Evolutionary conservation across 192 early-diverging fungal species (phyloP), one percentile per base, ranked within the genome.

Genomic region (Dispira simplex): DNA sequence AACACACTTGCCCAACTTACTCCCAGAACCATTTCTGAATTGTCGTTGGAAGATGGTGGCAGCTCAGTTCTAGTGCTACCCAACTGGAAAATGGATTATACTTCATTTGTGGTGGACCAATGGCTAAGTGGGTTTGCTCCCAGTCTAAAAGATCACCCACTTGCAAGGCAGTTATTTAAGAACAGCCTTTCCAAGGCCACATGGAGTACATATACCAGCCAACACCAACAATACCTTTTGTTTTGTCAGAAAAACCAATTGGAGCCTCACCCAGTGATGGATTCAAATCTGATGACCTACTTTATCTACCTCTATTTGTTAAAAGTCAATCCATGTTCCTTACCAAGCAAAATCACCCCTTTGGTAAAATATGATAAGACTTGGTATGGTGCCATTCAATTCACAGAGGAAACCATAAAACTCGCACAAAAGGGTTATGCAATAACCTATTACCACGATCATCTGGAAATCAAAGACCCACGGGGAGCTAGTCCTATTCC

Each of bases 21-120:
- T 51, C 49, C 49, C 49, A 4, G 49, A 51, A 51, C 49, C 49
- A 51, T 51, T 51, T 8, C 16, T 51, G 49, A 51, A 51, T 51
- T 23, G 49, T 1, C 49, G 8, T 51, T 51, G 49, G 49, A 51
- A 51, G 23, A 4, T 51, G 49, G 23, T 51, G 4, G 49, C 8
- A 23, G 49, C 49, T 51, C 49, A 23, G 49, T 51, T 51, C 49
- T 51, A 51, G 8, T 8, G 8, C 4, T 23, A 51, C 49, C 23
- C 49, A 18, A 8, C 3, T 51, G 16, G 16, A 18, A 51, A 23
- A 23, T 4, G 1, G 23, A 51, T 51, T 51, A 51, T 51, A 23
- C 49, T 3, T 51, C 49, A 18, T 23, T 20, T 4, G 8, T 51
- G 1, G 23, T 23, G 16, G 49, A 51, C 23, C 49, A 51, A 4